Evolutionary conservation across 2,329 filamentous ascomycete species (phyloP), one percentile per base, ranked within the genome.

Genomic region (Aspergillus vadensis): DNA sequence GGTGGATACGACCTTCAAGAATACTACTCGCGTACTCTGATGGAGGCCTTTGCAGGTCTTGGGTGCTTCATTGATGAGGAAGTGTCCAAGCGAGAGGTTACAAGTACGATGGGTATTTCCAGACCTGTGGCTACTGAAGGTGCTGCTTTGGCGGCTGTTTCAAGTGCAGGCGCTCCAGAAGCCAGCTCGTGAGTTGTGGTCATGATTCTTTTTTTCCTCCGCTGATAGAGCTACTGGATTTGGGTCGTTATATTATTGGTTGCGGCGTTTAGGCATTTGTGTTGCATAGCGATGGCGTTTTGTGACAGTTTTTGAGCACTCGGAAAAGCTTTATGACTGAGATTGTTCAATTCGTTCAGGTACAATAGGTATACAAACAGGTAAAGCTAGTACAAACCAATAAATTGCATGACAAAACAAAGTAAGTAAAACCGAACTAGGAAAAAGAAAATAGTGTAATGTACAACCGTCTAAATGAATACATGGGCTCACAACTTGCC

Each of bases 1-100:
- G 93, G 92, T 32, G 96, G 95, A 0, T 98, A 96, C 77, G 88
- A 89, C 69, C 81, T 94, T 47, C 81, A 85, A 36, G 92, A 97
- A 72, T 98, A 95, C 72, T 91, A 92, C 69, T 83, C 87, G 7
- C 83, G 93, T 23, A 88, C 91, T 23, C 80, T 99, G 72, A 90
- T 91, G 62, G 93, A 97, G 72, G 92, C 94, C 0, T 98, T 97
- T 77, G 87, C 91, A 0, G 95, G 96, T 0, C 76, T 99, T 62
- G 92, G 91, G 0, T 91, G 96, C 44, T 96, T 96, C 68, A 82
- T 99, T 44, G 89, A 86, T 38, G 92, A 97, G 49, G 93, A 96
- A 71, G 70, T 80, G 17, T 58, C 74, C 2, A 65, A 72, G 39
- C 67, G 75, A 44, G 70, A 76, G 43, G 65, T 64, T 39, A 51